phyloP scores from a whole-genome alignment of 2,329 filamentous ascomycete species.

The Alternaria sp. region DNA sequence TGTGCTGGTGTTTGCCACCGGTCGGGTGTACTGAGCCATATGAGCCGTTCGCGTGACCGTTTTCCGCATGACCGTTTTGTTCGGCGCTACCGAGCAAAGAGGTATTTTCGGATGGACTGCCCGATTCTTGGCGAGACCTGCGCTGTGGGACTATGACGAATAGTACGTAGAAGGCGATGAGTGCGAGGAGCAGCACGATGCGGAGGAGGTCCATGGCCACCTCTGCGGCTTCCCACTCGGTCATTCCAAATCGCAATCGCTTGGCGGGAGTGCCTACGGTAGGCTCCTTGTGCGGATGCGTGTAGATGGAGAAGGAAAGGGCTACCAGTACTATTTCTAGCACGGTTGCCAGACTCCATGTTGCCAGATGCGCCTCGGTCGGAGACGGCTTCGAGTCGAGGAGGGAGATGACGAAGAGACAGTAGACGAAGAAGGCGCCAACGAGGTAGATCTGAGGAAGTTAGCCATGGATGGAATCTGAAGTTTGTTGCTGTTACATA shows the following conservation, averaged over 20 bases:
- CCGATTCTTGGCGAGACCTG: constrained; percentile 28
- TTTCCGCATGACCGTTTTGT: constrained; percentile 52
- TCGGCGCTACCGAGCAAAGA: constrained; percentile 64
- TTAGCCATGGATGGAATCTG: neutral
- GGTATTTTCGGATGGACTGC: constrained; percentile 62
- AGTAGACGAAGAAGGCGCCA: constrained; percentile 84
- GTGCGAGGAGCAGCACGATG: constrained; percentile 67
- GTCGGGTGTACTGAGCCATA: constrained; percentile 58
- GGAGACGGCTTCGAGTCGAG: constrained; percentile 84
- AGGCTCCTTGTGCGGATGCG: constrained; percentile 69
- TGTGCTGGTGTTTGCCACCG: constrained; percentile 52
- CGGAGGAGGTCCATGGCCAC: constrained; percentile 71
- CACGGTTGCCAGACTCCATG: constrained; percentile 76
- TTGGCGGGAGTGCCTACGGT: constrained; percentile 48
- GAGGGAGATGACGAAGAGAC: constrained; percentile 83
- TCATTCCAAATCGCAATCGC: constrained; percentile 49
- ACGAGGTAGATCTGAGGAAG: constrained; percentile 78
- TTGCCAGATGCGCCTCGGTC: constrained; percentile 76
- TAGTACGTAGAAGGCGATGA: constrained; percentile 65
- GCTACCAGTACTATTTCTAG: constrained; percentile 76
- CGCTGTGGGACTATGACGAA: constrained; percentile 53
- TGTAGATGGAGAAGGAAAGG: constrained; percentile 72
- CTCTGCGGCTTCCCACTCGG: constrained; percentile 69
- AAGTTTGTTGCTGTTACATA: constrained; percentile 54
- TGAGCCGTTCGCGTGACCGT: constrained; percentile 59